A percentile compares a stretch with the other conserved stretches of the same genome.
Conservation (phyloP, 768 basidiomycete species). For the Boletus edulis region DNA sequence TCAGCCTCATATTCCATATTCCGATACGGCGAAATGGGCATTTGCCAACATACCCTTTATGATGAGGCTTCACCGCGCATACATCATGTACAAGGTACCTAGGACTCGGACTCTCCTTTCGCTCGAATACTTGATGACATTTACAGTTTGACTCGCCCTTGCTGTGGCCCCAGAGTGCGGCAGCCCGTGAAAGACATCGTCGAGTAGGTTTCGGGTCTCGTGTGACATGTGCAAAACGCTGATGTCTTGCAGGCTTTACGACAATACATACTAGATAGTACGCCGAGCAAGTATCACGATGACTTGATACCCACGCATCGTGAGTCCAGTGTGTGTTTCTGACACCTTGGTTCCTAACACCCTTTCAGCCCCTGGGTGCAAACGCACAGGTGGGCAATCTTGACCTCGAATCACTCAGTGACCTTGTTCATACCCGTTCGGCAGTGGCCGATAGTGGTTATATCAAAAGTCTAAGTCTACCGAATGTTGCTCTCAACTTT, state of each 20-base stretch:
- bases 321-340: slow-evolving; percentile 23
- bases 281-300: slow-evolving; percentile 47
- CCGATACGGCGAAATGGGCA: slow-evolving; percentile 44
- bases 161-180: slow-evolving; percentile 8
- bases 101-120: not conserved
- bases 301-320: slow-evolving; percentile 53
- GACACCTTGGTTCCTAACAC: not conserved
- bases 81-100: slow-evolving; percentile 46
- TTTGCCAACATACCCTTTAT: slow-evolving; percentile 53
- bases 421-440: not conserved
- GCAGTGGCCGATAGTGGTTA: slow-evolving; percentile 30
- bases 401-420: not conserved
- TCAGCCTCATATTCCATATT: slow-evolving; percentile 36
- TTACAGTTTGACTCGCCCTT: slow-evolving; percentile 21
- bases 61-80: slow-evolving; percentile 50
- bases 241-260: slow-evolving; percentile 35
- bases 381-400: slow-evolving; percentile 37
- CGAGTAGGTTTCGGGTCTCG: slow-evolving; percentile 2
- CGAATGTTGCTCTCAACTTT: slow-evolving; percentile 25
- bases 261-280: slow-evolving; percentile 45
- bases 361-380: slow-evolving; percentile 54
- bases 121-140: not conserved
- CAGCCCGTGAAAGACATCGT: slow-evolving; percentile 10
- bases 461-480: slow-evolving; percentile 19
- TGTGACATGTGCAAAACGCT: not conserved